Base-by-base conservation (phyloP, 257 asterid genomes). In the Scutellaria barbata region DNA sequence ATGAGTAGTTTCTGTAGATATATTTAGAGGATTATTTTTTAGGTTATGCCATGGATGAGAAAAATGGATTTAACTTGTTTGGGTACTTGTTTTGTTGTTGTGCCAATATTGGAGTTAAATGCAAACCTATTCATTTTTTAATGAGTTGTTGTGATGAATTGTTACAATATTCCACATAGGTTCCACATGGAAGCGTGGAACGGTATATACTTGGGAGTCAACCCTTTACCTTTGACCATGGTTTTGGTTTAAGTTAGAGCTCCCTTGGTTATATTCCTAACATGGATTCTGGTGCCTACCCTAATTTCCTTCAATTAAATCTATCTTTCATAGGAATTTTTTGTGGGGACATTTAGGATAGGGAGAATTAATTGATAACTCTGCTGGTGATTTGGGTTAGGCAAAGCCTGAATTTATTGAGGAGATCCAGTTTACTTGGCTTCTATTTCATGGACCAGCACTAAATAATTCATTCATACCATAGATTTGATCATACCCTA, bases 21-120 rank as follows among this genome's bases (percentile, higher is more conserved):
- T 72, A 20, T 57, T 42, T n/a, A 63, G 60, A 61, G 67, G 63
- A 71, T 67, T 46, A 70, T 63, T 48, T 13, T 41, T 56, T 30
- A 52, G 37, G 45, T 37, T 30, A 18, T 64, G 63, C 51, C 53
- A 20, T 45, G 55, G 62, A 59, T 71, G 40, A 22, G 51, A 25
- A 46, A 68, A 42, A 51, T 40, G 58, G n/a, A 10, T 11, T 14
- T 17, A 14, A 18, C 18, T 62, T 42, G 42, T 76, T 51, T 47
- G 8, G 52, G 46, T 57, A 58, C 47, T 63, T 40, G 8, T 5
- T 22, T n/a, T 16, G n/a, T 60, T 30, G 52, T 68, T 50, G 17
- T 76, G 45, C 14, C 22, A 9, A 53, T 56, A 30, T n/a, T 8
- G 48, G 59, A 56, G 35, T 51, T 37, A 13, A 59, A 52, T 1